A percentile compares a stretch with the other conserved stretches of the same genome.
phyloP scores from a whole-genome alignment of 495 filamentous ascomycete species.

The Trichoderma orchidacearum region DNA sequence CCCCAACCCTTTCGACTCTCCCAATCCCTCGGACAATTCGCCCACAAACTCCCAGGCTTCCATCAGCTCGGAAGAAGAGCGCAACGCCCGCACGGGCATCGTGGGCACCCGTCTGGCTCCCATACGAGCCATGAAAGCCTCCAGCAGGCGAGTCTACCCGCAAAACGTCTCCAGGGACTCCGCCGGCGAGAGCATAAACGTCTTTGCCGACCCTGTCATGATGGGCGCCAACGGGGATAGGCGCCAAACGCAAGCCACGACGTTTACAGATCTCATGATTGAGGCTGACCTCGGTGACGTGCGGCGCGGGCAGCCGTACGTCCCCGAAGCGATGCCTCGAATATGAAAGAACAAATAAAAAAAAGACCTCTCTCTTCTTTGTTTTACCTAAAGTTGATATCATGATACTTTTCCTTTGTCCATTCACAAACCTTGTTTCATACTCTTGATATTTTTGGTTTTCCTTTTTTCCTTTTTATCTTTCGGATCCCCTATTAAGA shows the following conservation, averaged over 20 bases:
- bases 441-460: not conserved
- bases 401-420: not conserved
- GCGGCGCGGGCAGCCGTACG: constrained; percentile 25
- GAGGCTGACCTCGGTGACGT: constrained; percentile 33
- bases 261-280: constrained; percentile 54
- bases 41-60: not conserved
- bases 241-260: constrained; percentile 29
- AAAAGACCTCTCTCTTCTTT: no score
- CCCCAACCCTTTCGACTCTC: constrained; percentile 10
- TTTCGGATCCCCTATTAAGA: not conserved
- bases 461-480: not conserved
- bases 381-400: not conserved
- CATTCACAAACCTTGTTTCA: not conserved
- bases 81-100: constrained; percentile 3
- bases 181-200: constrained; percentile 52
- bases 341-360: no score
- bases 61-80: not conserved
- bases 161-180: constrained; percentile 21
- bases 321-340: constrained; percentile 5
- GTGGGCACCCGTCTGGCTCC: not conserved
- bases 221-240: constrained; percentile 6
- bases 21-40: constrained; percentile 8
- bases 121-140: constrained; percentile 3
- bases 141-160: not conserved
- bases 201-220: constrained; percentile 50